Percentiles rank a stretch among this genome's conserved stretches.
Conservation (phyloP, 2,329 filamentous ascomycete species). For the Aspergillus pseudoglaucus region DNA sequence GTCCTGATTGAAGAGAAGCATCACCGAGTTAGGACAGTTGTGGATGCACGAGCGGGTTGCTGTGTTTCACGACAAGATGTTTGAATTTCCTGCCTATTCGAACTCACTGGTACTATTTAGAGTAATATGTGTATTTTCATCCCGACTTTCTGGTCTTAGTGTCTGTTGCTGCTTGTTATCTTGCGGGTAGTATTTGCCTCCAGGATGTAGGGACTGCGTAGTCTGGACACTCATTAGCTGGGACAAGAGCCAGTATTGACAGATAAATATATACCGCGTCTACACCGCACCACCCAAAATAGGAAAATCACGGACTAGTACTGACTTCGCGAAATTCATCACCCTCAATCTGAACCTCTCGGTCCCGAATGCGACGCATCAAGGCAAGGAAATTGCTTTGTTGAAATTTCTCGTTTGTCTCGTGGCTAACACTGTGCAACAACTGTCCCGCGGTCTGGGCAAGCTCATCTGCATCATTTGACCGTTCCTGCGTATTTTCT, state of each 20-base stretch:
- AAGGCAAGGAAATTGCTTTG: conserved; percentile 69
- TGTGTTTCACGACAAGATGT: conserved; percentile 4
- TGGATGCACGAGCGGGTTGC: neutral
- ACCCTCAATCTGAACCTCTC: conserved; percentile 65
- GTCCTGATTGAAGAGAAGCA: neutral
- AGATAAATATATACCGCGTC: conserved; percentile 29
- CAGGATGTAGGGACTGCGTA: conserved; percentile 41
- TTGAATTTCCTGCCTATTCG: conserved; percentile 7
- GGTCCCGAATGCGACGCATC: conserved; percentile 68
- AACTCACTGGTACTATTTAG: conserved; percentile 21
- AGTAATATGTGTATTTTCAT: conserved; percentile 2
- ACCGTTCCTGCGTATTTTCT: conserved; percentile 24
- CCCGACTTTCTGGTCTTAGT: neutral
- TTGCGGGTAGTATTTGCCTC: conserved; percentile 40
- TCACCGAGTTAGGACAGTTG: neutral
- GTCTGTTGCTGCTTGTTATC: conserved; percentile 12
- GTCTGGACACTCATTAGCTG: conserved; percentile 33
- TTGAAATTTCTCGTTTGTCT: conserved; percentile 67
- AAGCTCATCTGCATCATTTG: conserved; percentile 58
- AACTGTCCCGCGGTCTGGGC: conserved; percentile 65
- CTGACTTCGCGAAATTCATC: conserved; percentile 50
- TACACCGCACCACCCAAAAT: conserved; percentile 29
- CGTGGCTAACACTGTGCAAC: conserved; percentile 60
- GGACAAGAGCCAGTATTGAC: conserved; percentile 22
- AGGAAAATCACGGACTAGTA: conserved; percentile 35